Percentiles rank a stretch among this genome's conserved stretches.
Conservation (phyloP, 805 yeast genomes). For the Metschnikowia orientalis region DNA sequence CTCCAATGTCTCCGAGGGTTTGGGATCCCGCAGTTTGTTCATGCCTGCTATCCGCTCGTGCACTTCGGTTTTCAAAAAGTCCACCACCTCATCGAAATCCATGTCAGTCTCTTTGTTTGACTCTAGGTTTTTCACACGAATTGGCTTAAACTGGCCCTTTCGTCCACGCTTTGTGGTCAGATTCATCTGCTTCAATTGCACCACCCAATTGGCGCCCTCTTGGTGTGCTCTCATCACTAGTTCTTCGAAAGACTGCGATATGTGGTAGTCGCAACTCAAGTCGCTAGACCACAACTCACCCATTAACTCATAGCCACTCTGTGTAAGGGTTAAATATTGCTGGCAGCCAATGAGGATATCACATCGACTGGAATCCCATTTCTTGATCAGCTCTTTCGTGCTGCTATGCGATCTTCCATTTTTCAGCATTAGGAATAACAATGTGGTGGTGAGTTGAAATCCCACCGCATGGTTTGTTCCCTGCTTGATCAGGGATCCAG, state of each 20-base stretch:
- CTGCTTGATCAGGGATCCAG: conserved; percentile 29
- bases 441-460: conserved; percentile 62
- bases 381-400: conserved; percentile 44
- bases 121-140: conserved; percentile 63
- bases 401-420: conserved; percentile 10
- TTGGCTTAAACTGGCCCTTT: conserved; percentile 59
- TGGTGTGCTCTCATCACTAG: conserved; percentile 55
- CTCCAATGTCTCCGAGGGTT: conserved; percentile 7
- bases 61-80: conserved; percentile 23
- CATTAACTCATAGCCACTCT: conserved; percentile 61
- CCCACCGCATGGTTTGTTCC: conserved; percentile 65
- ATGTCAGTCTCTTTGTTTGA: conserved; percentile 66
- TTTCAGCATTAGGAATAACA: conserved; percentile 35
- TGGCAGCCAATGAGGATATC: conserved; percentile 77
- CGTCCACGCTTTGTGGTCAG: conserved; percentile 34
- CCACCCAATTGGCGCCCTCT: conserved; percentile 73
- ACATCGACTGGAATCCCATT: conserved; percentile 52
- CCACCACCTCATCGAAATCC: conserved; percentile 60
- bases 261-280: conserved; percentile 67
- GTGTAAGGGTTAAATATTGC: conserved; percentile 50
- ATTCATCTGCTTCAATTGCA: conserved; percentile 68
- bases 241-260: conserved; percentile 50
- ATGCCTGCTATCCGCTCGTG: too few relatives aligned
- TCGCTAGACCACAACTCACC: conserved; percentile 68
- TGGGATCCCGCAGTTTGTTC: conserved; percentile 20